These are phyloP conservation scores for Fonsecaea nubica DNA, from an alignment of 2,329 filamentous ascomycete genomes.

Conservation along the genomic window DNA sequence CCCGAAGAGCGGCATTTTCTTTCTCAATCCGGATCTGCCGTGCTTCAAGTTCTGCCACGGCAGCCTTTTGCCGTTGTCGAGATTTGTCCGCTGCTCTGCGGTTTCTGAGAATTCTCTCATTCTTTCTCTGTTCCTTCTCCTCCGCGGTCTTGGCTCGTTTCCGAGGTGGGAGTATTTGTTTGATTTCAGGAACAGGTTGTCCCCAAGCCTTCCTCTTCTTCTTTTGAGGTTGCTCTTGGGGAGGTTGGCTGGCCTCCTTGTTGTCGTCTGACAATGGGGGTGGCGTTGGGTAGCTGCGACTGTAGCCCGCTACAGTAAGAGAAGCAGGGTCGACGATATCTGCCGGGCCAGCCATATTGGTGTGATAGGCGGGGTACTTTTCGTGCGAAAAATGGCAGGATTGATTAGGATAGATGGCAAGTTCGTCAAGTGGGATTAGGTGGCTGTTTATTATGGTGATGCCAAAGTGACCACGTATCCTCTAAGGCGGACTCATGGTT, in stretches of 20 bases:
- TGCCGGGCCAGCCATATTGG: constrained; percentile 30
- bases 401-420: constrained; percentile 20
- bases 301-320: constrained; percentile 28
- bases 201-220: constrained; percentile 99
- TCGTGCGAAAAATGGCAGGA: constrained; percentile 2
- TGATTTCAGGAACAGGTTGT: constrained; percentile 96
- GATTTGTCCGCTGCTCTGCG: constrained; percentile 96
- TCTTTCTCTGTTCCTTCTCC: constrained; percentile 96
- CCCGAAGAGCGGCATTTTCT: constrained; percentile 74
- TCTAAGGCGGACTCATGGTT: constrained; percentile 36
- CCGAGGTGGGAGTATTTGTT: constrained; percentile 57
- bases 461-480: constrained; percentile 38
- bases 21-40: constrained; percentile 70
- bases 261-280: constrained; percentile 33
- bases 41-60: constrained; percentile 81
- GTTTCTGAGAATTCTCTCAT: constrained; percentile 96
- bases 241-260: constrained; percentile 26
- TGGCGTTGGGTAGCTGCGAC: constrained; percentile 35
- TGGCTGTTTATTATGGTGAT: constrained; percentile 19
- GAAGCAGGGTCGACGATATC: constrained; percentile 32
- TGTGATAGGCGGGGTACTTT: constrained; percentile 8
- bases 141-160: constrained; percentile 99
- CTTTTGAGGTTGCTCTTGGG: constrained; percentile 31
- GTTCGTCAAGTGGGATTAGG: constrained; percentile 25
- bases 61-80: constrained; percentile 84